Evolutionary conservation across 768 basidiomycete species (phyloP), one percentile per base, ranked within the genome.

Genomic region (Fistulinella prunicolor): DNA sequence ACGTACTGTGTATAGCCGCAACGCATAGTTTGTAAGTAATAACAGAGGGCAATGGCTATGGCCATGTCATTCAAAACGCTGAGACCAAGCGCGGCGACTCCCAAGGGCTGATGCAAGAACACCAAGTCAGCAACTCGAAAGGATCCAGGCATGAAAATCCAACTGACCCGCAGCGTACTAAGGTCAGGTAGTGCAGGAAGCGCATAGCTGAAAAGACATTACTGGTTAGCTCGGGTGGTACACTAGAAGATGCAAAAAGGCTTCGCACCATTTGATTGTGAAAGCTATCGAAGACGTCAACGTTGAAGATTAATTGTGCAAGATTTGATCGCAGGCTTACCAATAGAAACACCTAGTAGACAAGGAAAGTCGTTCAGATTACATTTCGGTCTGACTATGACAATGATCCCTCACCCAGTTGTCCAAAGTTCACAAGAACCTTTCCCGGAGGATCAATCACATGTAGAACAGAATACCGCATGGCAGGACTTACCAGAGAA

Each of bases 21-120:
- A 37, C 79, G 72, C 53, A 84, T 70, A 42, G 58, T 70, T 46
- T 77, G 75, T 53, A 85, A 66, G 64, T 79, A 83, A 53, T 63
- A 80, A 50, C 74, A 78, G 9, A 85, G 70, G 2, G 80, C 67
- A 0, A 57, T 61, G 4, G 83, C 78, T 26, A 77, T 82, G 28
- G 71, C 49, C 4, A 78, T 55, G 59, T 86, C 83, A 6, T 78
- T 76, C 6, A 70, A 26, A 32, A 77, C 71, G 2, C 80, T 77
- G 17, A 76, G 52, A n/a, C 67, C 72, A 3, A 86, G 70, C 0
- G 81, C 70, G 4, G 75, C 26, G 19, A 70, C 72, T 1, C 76
- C 83, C 16, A 81, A 44, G 1, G 69, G 24, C 80, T 82, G 51
- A 37, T 46, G 23, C 1, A 40, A 45, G 26, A n/a, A 23, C 20